phyloP scores from a whole-genome alignment of 129 eudicot genomes.

The Centella asiatica region DNA sequence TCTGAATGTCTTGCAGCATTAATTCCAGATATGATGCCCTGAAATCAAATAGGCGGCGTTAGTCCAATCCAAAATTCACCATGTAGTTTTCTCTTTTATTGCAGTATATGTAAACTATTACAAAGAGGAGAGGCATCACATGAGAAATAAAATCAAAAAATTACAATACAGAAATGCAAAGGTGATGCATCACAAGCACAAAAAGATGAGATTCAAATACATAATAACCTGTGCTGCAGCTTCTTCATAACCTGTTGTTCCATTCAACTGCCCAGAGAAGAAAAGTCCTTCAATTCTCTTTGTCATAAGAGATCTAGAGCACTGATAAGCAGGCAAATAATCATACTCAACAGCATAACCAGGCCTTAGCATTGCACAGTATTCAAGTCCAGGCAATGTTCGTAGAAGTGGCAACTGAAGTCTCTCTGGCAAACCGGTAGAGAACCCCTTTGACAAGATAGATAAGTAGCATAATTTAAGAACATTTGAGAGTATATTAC shows the following conservation, averaged over 20 bases:
- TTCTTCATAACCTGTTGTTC: constrained; percentile 98
- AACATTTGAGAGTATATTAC: neutral
- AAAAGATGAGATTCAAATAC: neutral
- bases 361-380: constrained; percentile 94
- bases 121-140: too few species aligned
- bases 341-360: constrained; percentile 99
- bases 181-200: neutral
- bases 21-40: constrained; percentile 92
- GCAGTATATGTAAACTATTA: too few species aligned
- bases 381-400: constrained; percentile 88
- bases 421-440: constrained; percentile 96
- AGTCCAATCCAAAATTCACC: too few species aligned
- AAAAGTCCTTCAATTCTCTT: constrained; percentile 85
- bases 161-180: too few species aligned
- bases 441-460: constrained; percentile 58
- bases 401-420: constrained; percentile 83
- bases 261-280: constrained; percentile 96
- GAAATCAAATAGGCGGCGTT: constrained; percentile 1
- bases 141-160: too few species aligned
- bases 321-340: constrained; percentile 93
- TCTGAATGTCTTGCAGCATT: constrained; percentile 97
- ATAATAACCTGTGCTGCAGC: constrained; percentile 92
- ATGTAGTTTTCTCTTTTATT: neutral
- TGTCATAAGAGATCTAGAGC: constrained; percentile 93
- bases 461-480: neutral